Base-by-base conservation (phyloP, 2,329 filamentous ascomycete genomes). In the Diaporthe caulivora region DNA sequence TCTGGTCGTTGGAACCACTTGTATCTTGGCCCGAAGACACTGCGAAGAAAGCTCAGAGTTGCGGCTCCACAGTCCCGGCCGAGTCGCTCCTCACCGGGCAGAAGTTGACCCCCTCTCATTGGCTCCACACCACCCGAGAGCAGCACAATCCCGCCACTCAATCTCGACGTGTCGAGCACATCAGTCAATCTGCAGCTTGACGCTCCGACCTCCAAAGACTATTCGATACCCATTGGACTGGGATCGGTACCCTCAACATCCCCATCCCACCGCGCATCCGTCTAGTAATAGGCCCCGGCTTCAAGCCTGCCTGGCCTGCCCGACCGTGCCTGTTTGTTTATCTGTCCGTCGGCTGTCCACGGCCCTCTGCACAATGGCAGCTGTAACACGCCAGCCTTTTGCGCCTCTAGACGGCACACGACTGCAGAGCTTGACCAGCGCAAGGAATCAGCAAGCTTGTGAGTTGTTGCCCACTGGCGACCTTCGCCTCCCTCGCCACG, bases 401-500 rank as follows among this genome's bases (percentile, higher is more conserved):
- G 93, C 91, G 80, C 92, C 92, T 64, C 87, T 95, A 71, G 90
- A 94, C 80, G 88, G 87, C 78, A 85, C 91, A 72, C 90, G 94
- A 77, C 87, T 95, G 34, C 92, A 94, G 82, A 90, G 87, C 76
- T 86, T 96, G 78, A 92, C 91, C 34, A 94, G 91, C 83, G 84
- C 92, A 67, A 96, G 95, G 87, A 95, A 95, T 82, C 88, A 92
- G 82, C 93, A 95, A 80, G 92, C 92, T 86, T 88, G 91, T 92
- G 88, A 78, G 88, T 86, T 72, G 53, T 49, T 40, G 7, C 37
- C 40, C 26, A 53, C 2, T 4, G n/a, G 7, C 53, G n/a, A 15
- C 11, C 31, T 53, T 21, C 26, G n/a, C 29, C 47, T 24, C 40
- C 40, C 21, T 31, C 24, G 2, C 18, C 51, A 42, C 18, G 37